phyloP scores from a whole-genome alignment of 805 yeast genomes.

The Ascoidea tarda region DNA sequence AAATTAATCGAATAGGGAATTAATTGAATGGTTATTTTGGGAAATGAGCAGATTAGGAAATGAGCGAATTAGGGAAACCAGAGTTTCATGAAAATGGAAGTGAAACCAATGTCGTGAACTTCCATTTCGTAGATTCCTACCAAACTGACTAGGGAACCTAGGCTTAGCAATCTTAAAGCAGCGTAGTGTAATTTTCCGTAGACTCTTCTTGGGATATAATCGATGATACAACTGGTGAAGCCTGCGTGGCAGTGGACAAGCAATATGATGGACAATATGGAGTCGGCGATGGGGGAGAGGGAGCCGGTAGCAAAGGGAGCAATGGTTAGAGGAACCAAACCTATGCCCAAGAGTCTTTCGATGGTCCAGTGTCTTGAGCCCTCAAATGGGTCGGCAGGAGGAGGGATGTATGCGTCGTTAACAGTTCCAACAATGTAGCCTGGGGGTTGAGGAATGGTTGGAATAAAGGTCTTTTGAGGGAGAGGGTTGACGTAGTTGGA shows the following conservation, averaged over 20 bases:
- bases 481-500: too few relatives aligned
- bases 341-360: constrained; percentile 46
- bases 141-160: constrained; percentile 50
- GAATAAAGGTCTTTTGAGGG: too few relatives aligned
- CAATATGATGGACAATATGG: constrained; percentile 37
- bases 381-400: constrained; percentile 37
- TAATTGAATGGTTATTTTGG: too few relatives aligned
- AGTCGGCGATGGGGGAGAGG: constrained; percentile 40
- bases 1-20: too few relatives aligned
- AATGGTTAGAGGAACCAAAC: constrained; percentile 48
- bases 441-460: constrained; percentile 46
- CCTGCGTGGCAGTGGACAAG: constrained; percentile 59
- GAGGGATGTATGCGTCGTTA: constrained; percentile 57
- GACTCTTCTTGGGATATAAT: constrained; percentile 64
- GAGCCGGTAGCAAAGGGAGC: constrained; percentile 40
- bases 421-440: constrained; percentile 60
- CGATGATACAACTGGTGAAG: constrained; percentile 63
- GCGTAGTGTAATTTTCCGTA: constrained; percentile 49
- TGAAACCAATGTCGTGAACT: constrained; percentile 49
- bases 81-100: constrained; percentile 26
- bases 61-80: constrained; percentile 14
- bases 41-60: too few relatives aligned
- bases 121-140: constrained; percentile 65
- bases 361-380: constrained; percentile 69
- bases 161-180: constrained; percentile 44